Conservation (phyloP, 495 filamentous ascomycete genomes). For the Penicillium desertorum region DNA sequence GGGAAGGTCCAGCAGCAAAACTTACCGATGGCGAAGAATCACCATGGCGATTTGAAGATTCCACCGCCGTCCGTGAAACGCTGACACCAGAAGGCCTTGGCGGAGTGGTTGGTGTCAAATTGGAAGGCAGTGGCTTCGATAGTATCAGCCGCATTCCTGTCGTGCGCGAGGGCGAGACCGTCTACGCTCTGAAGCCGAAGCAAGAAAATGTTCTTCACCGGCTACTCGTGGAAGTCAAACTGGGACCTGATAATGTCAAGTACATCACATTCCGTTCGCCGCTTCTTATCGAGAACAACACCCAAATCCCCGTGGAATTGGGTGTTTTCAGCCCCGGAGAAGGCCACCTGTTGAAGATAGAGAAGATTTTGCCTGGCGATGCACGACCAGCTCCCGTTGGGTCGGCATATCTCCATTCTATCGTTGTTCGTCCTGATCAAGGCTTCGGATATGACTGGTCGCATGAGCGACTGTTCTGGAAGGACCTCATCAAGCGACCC, state of each 20-base stretch:
- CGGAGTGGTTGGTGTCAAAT: slow-evolving; percentile 73
- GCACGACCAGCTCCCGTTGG: slow-evolving; percentile 89
- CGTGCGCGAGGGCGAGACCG: slow-evolving; percentile 85
- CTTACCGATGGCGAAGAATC: slow-evolving; percentile 85
- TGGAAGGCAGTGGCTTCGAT: slow-evolving; percentile 94
- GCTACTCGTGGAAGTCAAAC: slow-evolving; percentile 85
- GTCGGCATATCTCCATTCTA: slow-evolving; percentile 82
- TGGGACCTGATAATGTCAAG: slow-evolving; percentile 92
- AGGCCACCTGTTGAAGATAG: slow-evolving; percentile 91
- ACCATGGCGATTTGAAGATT: slow-evolving; percentile 95
- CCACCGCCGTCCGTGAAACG: slow-evolving; percentile 89
- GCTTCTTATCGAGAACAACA: slow-evolving; percentile 95
- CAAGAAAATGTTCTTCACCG: slow-evolving; percentile 84
- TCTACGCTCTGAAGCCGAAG: slow-evolving; percentile 81
- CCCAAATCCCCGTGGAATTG: slow-evolving; percentile 91
- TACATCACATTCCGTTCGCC: slow-evolving; percentile 96
- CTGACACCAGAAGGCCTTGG: slow-evolving; percentile 77
- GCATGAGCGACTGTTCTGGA: slow-evolving; percentile 84
- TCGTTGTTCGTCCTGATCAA: slow-evolving; percentile 90
- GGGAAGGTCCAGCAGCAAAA: slow-evolving; percentile 69
- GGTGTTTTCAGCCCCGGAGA: slow-evolving; percentile 89
- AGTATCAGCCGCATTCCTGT: slow-evolving; percentile 83
- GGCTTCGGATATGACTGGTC: slow-evolving; percentile 98
- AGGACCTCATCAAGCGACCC: slow-evolving; percentile 78
- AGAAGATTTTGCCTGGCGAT: slow-evolving; percentile 93